Percentiles rank a stretch among this genome's conserved stretches.
phyloP scores from a whole-genome alignment of 768 basidiomycete species.

The Xerocomellus dryophilus region DNA sequence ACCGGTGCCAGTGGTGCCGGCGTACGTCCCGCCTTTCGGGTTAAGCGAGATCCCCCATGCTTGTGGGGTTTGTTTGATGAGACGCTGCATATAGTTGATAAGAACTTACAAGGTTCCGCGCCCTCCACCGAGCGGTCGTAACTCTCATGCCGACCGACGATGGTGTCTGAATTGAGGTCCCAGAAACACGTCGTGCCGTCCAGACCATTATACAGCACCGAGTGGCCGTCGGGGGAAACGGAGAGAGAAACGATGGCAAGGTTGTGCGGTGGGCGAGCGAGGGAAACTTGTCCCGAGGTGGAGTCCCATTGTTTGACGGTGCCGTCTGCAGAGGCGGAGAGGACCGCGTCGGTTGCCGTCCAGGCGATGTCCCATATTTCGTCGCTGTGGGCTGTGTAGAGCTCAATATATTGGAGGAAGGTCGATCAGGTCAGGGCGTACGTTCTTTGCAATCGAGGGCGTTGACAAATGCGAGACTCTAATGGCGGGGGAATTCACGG shows the following conservation, averaged over 20 bases:
- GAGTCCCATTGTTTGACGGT: slow-evolving; percentile 72
- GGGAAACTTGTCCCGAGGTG: slow-evolving; percentile 58
- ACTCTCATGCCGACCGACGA: slow-evolving; percentile 70
- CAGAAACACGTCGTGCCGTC: slow-evolving; percentile 80
- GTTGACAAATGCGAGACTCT: slow-evolving; percentile 74
- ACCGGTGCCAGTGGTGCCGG: slow-evolving; percentile 69
- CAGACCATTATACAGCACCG: slow-evolving; percentile 74
- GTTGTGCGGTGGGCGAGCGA: slow-evolving; percentile 67
- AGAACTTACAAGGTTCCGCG: slow-evolving; percentile 65
- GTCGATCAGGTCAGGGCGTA: slow-evolving; percentile 35
- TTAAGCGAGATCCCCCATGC: slow-evolving; percentile 86
- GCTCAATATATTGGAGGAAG: slow-evolving; percentile 2
- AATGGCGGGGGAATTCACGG: slow-evolving; percentile 21
- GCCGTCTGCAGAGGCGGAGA: slow-evolving; percentile 79
- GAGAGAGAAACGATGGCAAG: slow-evolving; percentile 84
- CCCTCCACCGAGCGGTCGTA: slow-evolving; percentile 55
- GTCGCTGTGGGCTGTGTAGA: slow-evolving; percentile 64
- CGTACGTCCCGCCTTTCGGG: slow-evolving; percentile 70
- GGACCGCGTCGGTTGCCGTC: slow-evolving; percentile 59
- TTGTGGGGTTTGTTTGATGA: slow-evolving; percentile 22
- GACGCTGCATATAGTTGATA: not conserved
- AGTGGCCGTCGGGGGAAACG: slow-evolving; percentile 59
- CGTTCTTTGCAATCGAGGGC: slow-evolving; percentile 76
- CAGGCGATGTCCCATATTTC: slow-evolving; percentile 77
- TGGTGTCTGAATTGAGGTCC: slow-evolving; percentile 61